Evolutionary conservation across 2,329 filamentous ascomycete genomes (phyloP), one percentile per base, ranked within the genome.

Genomic region (Chlorencoelia australis): DNA sequence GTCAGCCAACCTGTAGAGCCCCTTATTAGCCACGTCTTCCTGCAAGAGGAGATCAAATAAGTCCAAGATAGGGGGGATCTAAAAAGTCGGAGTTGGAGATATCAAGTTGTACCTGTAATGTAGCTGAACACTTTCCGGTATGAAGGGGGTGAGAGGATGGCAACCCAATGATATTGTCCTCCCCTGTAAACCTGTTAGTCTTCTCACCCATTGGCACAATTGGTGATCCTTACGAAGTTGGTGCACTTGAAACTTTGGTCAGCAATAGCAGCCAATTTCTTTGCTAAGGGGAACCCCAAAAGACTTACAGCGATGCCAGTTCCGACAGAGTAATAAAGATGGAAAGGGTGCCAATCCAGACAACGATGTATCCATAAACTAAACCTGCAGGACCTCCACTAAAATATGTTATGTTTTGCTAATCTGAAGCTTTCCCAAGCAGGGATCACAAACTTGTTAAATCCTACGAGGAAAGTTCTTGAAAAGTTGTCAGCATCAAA

Each of bases 111-210:
- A 59, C 64, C 65, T 6, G 63, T 63, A 7, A 69, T 50, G 46
- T 75, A 77, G 42, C 68, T 71, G 2, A 75, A 55, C 20, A 67
- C 63, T 39, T 66, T 69, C 43, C 73, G 68, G 31, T 60, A 57
- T 22, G 52, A 52, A 1, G 50, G 54, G 0, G 68, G 64, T 1
- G 67, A 62, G 39, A 72, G 68, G 31, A 70, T 66, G 1, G 62
- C 68, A 1, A 71, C 67, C 69, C 68, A 73, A 44, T 71, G 67
- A 40, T 73, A 74, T 44, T 75, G 69, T 4, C 71, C 71, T 11
- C 71, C 71, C 4, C 13, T 34, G 7, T 8, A n/a, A n/a, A 4
- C 5, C 17, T 10, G 20, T 18, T 15, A 15, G 15, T 17, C n/a
- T n/a, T n/a, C n/a, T n/a, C n/a, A n/a, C n/a, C n/a, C n/a, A n/a